These are phyloP conservation scores for Alternaria tenuissima DNA, from an alignment of 2,329 filamentous ascomycete species.

Conservation along the genomic window DNA sequence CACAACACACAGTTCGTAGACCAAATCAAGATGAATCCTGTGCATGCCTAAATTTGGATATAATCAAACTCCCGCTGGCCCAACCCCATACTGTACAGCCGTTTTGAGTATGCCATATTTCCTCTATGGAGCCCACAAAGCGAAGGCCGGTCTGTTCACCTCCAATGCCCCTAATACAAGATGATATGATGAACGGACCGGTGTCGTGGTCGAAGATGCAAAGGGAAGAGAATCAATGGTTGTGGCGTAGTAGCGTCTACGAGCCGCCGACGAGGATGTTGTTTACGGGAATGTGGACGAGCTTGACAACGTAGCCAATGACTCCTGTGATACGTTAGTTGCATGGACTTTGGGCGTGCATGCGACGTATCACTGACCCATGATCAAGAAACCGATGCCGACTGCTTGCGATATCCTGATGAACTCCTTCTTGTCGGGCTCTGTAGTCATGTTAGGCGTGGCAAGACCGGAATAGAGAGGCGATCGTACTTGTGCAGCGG, in stretches of 20 bases:
- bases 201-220: constrained; percentile 16
- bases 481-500: constrained; percentile 55
- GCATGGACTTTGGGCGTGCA: not conserved
- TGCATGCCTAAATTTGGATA: constrained; percentile 39
- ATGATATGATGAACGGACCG: constrained; percentile 27
- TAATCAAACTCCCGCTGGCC: constrained; percentile 49
- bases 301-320: constrained; percentile 62
- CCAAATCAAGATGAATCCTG: constrained; percentile 12
- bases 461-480: not conserved
- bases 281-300: constrained; percentile 63
- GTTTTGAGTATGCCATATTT: constrained; percentile 21
- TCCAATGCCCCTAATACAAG: constrained; percentile 22
- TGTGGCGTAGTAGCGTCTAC: constrained; percentile 29
- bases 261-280: constrained; percentile 60
- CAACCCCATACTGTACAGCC: constrained; percentile 46
- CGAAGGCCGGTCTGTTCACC: constrained; percentile 2
- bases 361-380: constrained; percentile 46
- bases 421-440: constrained; percentile 53
- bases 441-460: constrained; percentile 47
- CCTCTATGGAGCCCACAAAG: constrained; percentile 10
- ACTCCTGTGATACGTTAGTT: constrained; percentile 41
- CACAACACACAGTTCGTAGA: not conserved
- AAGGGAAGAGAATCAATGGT: constrained; percentile 22
- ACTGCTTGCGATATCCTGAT: constrained; percentile 61
- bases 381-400: constrained; percentile 62